Percentiles rank a stretch among this genome's conserved stretches.
Conservation (phyloP, 2,329 filamentous ascomycete species). For the Thermomyces lanuginosus region DNA sequence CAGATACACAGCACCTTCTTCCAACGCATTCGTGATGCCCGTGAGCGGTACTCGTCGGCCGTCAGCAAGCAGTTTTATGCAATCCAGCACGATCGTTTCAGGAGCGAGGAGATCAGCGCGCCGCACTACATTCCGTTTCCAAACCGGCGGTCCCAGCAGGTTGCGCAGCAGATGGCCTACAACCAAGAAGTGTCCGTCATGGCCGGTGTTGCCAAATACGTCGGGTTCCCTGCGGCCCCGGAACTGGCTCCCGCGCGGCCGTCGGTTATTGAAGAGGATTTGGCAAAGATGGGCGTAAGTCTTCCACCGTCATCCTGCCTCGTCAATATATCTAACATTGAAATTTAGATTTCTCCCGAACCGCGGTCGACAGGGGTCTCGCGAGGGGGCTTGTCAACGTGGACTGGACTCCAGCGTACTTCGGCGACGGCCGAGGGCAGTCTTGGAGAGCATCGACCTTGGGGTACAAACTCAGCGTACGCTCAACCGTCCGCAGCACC, state of each 20-base stretch:
- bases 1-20: conserved; percentile 85
- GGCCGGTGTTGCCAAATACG: conserved; percentile 80
- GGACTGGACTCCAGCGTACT: too few species aligned
- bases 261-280: conserved; percentile 67
- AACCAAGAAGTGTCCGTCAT: conserved; percentile 88
- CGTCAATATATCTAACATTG: too few species aligned
- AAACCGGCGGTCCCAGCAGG: conserved; percentile 56
- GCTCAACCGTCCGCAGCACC: conserved; percentile 47
- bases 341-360: too few species aligned
- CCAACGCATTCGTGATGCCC: conserved; percentile 66
- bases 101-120: conserved; percentile 58
- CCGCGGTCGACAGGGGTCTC: too few species aligned
- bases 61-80: conserved; percentile 85
- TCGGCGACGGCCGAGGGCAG: conserved; percentile 69
- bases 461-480: conserved; percentile 82
- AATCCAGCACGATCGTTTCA: conserved; percentile 75
- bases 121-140: conserved; percentile 74
- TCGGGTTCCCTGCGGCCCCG: conserved; percentile 92
- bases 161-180: conserved; percentile 75
- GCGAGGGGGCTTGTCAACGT: conserved; percentile 9
- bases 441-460: conserved; percentile 76
- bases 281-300: conserved; percentile 77
- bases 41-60: conserved; percentile 62
- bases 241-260: conserved; percentile 56
- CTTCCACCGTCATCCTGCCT: too few species aligned